phyloP scores from a whole-genome alignment of 768 basidiomycete genomes.

The Paxillus involutus region DNA sequence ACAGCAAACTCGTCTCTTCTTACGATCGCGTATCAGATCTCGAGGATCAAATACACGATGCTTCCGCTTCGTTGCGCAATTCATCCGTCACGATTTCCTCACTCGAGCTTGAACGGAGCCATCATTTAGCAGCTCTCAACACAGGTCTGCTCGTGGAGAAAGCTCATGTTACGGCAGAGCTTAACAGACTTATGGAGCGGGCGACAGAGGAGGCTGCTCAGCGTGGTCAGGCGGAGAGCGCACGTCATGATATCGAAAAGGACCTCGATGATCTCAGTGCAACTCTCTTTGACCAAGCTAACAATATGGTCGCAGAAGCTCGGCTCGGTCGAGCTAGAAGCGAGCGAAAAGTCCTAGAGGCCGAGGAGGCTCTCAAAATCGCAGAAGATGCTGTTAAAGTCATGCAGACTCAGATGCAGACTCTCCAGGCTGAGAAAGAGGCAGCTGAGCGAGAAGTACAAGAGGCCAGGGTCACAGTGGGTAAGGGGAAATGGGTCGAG shows the following conservation, averaged over 20 bases:
- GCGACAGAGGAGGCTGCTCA: conserved; percentile 93
- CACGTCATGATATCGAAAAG: conserved; percentile 81
- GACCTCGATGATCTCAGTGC: conserved; percentile 95
- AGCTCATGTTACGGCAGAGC: conserved; percentile 84
- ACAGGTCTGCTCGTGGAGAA: conserved; percentile 92
- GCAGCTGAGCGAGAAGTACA: conserved; percentile 50
- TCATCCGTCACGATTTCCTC: conserved; percentile 69
- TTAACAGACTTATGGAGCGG: conserved; percentile 90
- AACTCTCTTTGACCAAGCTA: conserved; percentile 86
- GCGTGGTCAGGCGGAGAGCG: conserved; percentile 87
- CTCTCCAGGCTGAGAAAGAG: conserved; percentile 67
- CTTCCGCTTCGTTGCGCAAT: conserved; percentile 55
- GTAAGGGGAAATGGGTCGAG: conserved; percentile 71
- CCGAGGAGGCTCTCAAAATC: conserved; percentile 74
- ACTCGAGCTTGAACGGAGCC: conserved; percentile 81
- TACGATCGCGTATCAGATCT: conserved; percentile 92
- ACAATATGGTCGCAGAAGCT: conserved; percentile 97
- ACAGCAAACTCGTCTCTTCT: conserved; percentile 87
- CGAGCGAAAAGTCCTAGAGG: conserved; percentile 73
- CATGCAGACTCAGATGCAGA: conserved; percentile 86
- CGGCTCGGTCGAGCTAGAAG: conserved; percentile 63
- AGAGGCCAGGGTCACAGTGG: conserved; percentile 51
- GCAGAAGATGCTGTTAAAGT: conserved; percentile 83
- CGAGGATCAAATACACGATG: conserved; percentile 82
- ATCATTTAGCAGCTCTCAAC: conserved; percentile 87